Evolutionary conservation across 805 yeast genomes (phyloP).

Genomic region (Kazachstania psychrophila): DNA sequence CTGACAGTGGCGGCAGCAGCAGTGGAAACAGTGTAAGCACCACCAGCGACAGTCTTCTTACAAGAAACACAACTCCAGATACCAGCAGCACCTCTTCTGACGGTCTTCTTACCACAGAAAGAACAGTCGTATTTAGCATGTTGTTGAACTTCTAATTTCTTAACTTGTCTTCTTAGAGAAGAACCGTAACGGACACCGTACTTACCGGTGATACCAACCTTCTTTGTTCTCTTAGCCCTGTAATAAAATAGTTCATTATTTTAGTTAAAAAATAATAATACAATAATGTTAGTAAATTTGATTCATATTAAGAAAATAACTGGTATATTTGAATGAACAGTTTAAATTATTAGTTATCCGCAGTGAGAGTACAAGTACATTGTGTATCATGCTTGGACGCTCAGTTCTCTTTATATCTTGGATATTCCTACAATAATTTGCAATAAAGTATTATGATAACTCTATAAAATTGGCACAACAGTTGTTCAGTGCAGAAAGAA

Average conservation of each 20-base stretch:
- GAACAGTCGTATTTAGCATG: slow-evolving; percentile 98
- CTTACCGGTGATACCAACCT: slow-evolving; percentile 99
- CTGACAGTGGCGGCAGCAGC: slow-evolving; percentile 99
- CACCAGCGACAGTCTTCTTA: slow-evolving; percentile 97
- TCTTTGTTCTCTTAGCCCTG: slow-evolving; percentile 99
- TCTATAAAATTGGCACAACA: too few relatives aligned
- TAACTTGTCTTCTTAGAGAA: slow-evolving; percentile 98
- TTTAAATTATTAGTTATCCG: too few relatives aligned
- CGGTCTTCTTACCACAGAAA: slow-evolving; percentile 99
- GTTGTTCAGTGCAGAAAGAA: too few relatives aligned
- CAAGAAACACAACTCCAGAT: slow-evolving; percentile 97
- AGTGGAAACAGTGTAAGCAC: slow-evolving; percentile 98
- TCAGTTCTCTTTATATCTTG: too few relatives aligned
- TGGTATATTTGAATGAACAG: too few relatives aligned
- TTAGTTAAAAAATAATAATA: background rate
- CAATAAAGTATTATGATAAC: too few relatives aligned
- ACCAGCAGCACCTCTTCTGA: slow-evolving; percentile 96
- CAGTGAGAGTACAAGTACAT: too few relatives aligned
- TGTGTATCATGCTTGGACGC: too few relatives aligned
- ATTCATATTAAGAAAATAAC: background rate
- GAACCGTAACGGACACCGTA: slow-evolving; percentile 99
- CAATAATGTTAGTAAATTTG: slow-evolving; percentile 1
- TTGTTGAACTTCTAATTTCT: slow-evolving; percentile 97
- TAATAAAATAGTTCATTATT: slow-evolving; percentile 8
- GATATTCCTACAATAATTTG: too few relatives aligned